Base-by-base conservation (phyloP, 164 flowering plant species). In the Berberis thunbergii region DNA sequence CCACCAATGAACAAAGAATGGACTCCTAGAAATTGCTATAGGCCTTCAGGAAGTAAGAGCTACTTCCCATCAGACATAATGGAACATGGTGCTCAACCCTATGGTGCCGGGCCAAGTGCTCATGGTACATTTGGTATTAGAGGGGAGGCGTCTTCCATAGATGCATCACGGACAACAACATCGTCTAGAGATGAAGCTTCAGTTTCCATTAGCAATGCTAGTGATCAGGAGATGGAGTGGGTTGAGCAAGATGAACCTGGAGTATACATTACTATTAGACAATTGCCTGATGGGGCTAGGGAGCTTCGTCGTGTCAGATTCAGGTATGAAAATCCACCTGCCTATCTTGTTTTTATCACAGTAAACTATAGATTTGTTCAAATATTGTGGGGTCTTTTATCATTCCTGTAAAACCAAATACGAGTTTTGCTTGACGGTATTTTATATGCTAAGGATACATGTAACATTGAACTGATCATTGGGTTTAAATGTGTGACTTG, bases 221-320 rank as follows among this genome's bases (percentile, higher is more conserved):
- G 96, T 59, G 99, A 95, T n/a, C 54, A 79, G 61, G 97, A 95
- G 45, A 61, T 85, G 1, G 99, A 95, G 68, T 95, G 99, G 99
- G 83, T 91, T 12, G 97, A 85, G 68, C 77, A 95, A 73, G 99
- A 95, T 64, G 98, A 95, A 69, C 98, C 97, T 2, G 99, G 99
- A 3, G 98, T 95, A 2, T 89, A 86, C 74, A 91, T 95, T 56
- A 95, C 99, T 48, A 86, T 95, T 67, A 84, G 98, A 70, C 97
- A 93, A 64, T 68, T 89, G 54, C 81, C 82, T 1, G 98, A 95
- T 67, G 99, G 99, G 58, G 82, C 87, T 0, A 80, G 97, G 70
- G 99, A 95, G 78, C 91, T 95, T 8, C 80, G 98, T 44, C 91
- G 99, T 7, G 96, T 95, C 53, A 79, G 98, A 78, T 95, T 95